Percentiles rank a stretch among this genome's conserved stretches.
These are phyloP conservation scores for Suillus alpinus DNA, from an alignment of 768 basidiomycete genomes.

Conservation along the genomic window DNA sequence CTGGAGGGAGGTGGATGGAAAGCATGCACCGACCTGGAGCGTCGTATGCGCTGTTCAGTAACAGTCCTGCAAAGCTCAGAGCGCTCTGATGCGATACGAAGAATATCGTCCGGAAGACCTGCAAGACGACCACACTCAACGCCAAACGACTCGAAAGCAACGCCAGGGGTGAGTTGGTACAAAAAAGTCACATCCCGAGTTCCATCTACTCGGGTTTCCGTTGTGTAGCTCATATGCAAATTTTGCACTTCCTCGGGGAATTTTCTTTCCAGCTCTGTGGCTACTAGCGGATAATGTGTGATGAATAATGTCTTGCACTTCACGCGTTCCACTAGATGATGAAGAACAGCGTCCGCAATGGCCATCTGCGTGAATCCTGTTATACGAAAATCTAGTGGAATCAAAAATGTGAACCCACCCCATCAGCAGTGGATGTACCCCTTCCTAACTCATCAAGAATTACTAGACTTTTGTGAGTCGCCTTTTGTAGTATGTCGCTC, in stretches of 20 bases:
- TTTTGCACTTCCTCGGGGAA: constrained; percentile 67
- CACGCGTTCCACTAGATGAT: constrained; percentile 58
- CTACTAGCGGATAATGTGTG: constrained; percentile 89
- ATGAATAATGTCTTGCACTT: constrained; percentile 85
- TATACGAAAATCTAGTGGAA: constrained; percentile 5
- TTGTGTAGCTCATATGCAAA: constrained; percentile 83
- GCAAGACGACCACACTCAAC: constrained; percentile 92
- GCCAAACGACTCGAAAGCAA: constrained; percentile 84
- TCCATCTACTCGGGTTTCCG: constrained; percentile 68
- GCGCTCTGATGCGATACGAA: constrained; percentile 55
- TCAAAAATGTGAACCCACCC: constrained; percentile 39
- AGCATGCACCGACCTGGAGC: constrained; percentile 43
- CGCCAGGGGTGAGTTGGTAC: constrained; percentile 69
- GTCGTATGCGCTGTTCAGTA: constrained; percentile 47
- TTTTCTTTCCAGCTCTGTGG: constrained; percentile 58
- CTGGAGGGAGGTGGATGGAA: not conserved
- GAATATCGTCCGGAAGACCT: constrained; percentile 68
- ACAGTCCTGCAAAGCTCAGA: constrained; percentile 54
- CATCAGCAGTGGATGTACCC: constrained; percentile 92
- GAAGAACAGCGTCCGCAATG: constrained; percentile 78
- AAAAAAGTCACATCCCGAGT: constrained; percentile 82
- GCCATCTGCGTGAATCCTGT: constrained; percentile 57
- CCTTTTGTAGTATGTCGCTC: constrained; percentile 78
- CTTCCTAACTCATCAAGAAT: constrained; percentile 89
- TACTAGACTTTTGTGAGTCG: constrained; percentile 75